These are phyloP conservation scores for Usnea hakonensis DNA, from an alignment of 495 filamentous ascomycete genomes.

Conservation along the genomic window DNA sequence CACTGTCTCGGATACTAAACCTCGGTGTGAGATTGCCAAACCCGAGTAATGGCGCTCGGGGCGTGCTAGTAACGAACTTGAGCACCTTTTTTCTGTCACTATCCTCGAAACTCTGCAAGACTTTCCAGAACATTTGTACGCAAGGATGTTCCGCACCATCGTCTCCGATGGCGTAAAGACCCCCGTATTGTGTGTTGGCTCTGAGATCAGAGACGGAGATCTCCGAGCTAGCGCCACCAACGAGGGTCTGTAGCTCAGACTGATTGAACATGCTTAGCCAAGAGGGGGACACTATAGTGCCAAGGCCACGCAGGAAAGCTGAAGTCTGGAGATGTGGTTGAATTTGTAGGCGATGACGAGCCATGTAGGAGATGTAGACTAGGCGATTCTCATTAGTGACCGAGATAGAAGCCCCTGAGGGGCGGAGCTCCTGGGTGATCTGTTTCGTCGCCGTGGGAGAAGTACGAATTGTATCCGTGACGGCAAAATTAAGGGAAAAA, in stretches of 20 bases:
- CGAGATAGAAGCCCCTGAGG: slow-evolving; percentile 62
- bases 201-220: slow-evolving; percentile 85
- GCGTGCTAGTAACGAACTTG: slow-evolving; percentile 92
- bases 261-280: slow-evolving; percentile 99
- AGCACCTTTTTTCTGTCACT: slow-evolving; percentile 75
- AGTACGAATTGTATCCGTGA: slow-evolving; percentile 64
- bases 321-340: slow-evolving; percentile 73
- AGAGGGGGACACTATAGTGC: slow-evolving; percentile 77
- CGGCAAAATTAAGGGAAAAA: slow-evolving; percentile 82
- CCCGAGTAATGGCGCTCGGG: slow-evolving; percentile 82
- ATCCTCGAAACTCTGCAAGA: slow-evolving; percentile 68
- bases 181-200: slow-evolving; percentile 79
- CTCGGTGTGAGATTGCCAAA: slow-evolving; percentile 78
- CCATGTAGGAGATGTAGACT: slow-evolving; percentile 89
- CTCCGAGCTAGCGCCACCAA: slow-evolving; percentile 75
- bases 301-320: slow-evolving; percentile 78
- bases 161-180: slow-evolving; percentile 79
- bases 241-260: slow-evolving; percentile 80
- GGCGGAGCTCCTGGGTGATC: slow-evolving; percentile 65
- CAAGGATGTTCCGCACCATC: slow-evolving; percentile 80
- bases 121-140: slow-evolving; percentile 83
- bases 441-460: slow-evolving; percentile 37
- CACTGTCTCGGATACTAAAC: slow-evolving; percentile 86
- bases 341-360: slow-evolving; percentile 70
- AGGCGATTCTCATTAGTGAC: slow-evolving; percentile 89